A percentile compares a stretch with the other conserved stretches of the same genome.
These are phyloP conservation scores for Gaillardinia entomophila DNA, from an alignment of 805 yeast species.

Conservation along the genomic window DNA sequence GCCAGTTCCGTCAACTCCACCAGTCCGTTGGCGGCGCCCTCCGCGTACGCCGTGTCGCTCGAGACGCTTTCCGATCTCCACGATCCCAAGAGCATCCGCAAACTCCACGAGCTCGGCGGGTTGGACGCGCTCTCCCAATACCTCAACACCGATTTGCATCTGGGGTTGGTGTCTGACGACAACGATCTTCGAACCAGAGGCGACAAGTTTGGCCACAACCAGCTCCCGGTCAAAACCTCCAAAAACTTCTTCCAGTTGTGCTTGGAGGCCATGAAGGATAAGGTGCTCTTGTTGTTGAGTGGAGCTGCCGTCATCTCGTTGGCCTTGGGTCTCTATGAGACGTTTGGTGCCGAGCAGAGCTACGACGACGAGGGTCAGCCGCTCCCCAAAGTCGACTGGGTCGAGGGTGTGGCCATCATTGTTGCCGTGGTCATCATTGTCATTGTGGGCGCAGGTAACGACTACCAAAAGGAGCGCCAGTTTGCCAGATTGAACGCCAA, in stretches of 20 bases:
- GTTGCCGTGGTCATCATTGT: constrained; percentile 90
- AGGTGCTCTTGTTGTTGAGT: constrained; percentile 75
- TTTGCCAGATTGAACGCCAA: constrained; percentile 83
- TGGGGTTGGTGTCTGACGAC: constrained; percentile 36
- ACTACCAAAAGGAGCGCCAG: constrained; percentile 93
- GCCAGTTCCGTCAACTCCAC: constrained; percentile 8
- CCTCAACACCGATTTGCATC: constrained; percentile 29
- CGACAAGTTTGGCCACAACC: constrained; percentile 60
- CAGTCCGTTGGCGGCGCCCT: constrained; percentile 4
- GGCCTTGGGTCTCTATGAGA: constrained; percentile 86
- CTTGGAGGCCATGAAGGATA: constrained; percentile 84
- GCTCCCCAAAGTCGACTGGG: constrained; percentile 91
- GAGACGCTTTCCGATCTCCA: constrained; percentile 43
- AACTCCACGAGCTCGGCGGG: constrained; percentile 43
- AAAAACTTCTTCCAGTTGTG: constrained; percentile 66
- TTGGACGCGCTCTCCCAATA: constrained; percentile 23
- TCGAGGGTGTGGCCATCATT: constrained; percentile 96
- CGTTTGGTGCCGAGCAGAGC: constrained; percentile 77
- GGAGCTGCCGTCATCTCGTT: constrained; percentile 87
- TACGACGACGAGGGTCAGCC: constrained; percentile 73
- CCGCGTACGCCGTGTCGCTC: constrained; percentile 8
- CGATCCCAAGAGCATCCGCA: constrained; percentile 54
- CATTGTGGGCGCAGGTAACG: constrained; percentile 90
- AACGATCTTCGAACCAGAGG: constrained; percentile 32
- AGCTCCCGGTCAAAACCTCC: constrained; percentile 63